These are phyloP conservation scores for Sarocladiaceae sp. DNA, from an alignment of 2,329 filamentous ascomycete genomes.

Conservation along the genomic window DNA sequence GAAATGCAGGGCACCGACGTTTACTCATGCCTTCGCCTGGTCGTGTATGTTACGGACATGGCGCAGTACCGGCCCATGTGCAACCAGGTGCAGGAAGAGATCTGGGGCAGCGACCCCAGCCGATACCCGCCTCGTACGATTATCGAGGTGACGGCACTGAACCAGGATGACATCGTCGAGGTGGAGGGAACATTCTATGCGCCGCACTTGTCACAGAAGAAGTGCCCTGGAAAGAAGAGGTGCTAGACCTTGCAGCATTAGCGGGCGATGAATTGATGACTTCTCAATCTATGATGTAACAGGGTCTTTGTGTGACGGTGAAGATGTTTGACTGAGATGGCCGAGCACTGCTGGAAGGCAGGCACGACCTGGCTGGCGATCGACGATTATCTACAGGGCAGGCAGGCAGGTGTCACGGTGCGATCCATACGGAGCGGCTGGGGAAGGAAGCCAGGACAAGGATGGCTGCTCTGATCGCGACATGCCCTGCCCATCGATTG, in stretches of 20 bases:
- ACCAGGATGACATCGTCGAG: slow-evolving; percentile 28
- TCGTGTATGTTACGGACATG: slow-evolving; percentile 26
- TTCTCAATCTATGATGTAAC: no score
- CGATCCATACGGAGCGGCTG: no score
- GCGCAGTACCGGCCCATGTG: slow-evolving; percentile 26
- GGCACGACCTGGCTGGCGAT: no score
- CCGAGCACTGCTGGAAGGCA: no score
- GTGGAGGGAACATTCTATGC: slow-evolving; percentile 25
- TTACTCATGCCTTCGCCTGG: slow-evolving; percentile 14
- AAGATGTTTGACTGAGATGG: no score
- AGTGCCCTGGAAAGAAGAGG: not conserved
- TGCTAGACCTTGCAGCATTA: no score
- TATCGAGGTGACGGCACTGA: slow-evolving; percentile 26
- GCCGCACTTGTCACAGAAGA: not conserved
- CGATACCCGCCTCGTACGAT: slow-evolving; percentile 26
- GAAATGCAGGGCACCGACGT: slow-evolving; percentile 23
- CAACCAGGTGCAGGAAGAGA: slow-evolving; percentile 25
- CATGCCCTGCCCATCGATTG: no score
- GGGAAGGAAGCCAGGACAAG: no score
- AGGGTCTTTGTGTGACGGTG: no score
- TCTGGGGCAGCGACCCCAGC: slow-evolving; percentile 24
- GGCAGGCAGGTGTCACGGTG: no score
- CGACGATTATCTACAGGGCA: no score
- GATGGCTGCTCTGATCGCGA: no score
- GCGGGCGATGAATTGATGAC: not conserved